These are phyloP conservation scores for Mycena pura DNA, from an alignment of 768 basidiomycete species.

Conservation along the genomic window DNA sequence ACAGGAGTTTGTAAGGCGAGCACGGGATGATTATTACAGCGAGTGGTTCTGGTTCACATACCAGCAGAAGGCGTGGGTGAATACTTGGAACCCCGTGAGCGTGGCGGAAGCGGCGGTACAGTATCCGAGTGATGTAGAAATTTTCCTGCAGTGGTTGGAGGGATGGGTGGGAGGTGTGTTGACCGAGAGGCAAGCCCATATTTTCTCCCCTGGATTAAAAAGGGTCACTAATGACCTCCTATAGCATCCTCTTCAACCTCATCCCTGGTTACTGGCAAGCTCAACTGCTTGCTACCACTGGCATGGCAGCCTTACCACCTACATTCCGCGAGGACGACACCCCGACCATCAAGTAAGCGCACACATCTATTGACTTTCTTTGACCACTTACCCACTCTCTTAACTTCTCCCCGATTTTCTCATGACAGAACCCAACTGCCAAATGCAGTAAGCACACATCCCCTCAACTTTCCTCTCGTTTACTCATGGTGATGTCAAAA, in stretches of 20 bases:
- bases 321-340: not conserved
- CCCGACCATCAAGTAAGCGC: slow-evolving; percentile 6
- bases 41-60: slow-evolving; percentile 42
- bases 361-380: not conserved
- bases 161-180: slow-evolving; percentile 9
- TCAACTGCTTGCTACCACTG: not conserved
- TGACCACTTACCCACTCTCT: not conserved
- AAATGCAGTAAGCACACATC: slow-evolving; percentile 4
- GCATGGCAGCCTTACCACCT: slow-evolving; percentile 1
- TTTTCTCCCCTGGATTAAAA: not conserved
- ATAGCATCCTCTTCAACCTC: not conserved
- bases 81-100: slow-evolving; percentile 29
- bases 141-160: slow-evolving; percentile 22
- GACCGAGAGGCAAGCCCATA: slow-evolving; percentile 2
- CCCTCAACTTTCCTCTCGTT: not conserved
- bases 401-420: not conserved
- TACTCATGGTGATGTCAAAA: not conserved
- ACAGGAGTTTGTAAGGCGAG: slow-evolving; percentile 27
- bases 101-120: slow-evolving; percentile 1
- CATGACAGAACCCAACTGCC: slow-evolving; percentile 2
- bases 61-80: slow-evolving; percentile 33
- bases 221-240: not conserved
- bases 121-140: slow-evolving; percentile 1
- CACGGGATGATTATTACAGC: slow-evolving; percentile 34
- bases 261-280: slow-evolving; percentile 8